A percentile compares a stretch with the other conserved stretches of the same genome.
Evolutionary conservation across 2,329 filamentous ascomycete genomes (phyloP).

Genomic region (Cladosporium sphaerospermum): DNA sequence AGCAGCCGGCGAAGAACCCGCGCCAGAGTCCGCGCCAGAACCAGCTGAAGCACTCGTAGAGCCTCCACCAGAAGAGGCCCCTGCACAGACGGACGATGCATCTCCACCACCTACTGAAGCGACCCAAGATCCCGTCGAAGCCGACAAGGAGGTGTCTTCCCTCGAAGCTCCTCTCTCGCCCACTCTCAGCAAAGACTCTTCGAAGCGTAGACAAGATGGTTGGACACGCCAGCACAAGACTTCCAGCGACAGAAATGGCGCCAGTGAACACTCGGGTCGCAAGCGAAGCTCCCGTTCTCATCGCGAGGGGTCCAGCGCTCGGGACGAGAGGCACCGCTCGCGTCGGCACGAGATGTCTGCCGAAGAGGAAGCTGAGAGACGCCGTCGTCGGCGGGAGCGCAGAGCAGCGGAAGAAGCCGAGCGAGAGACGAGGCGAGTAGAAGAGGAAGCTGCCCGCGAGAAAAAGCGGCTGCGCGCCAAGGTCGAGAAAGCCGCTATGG

Average conservation of each 20-base stretch:
- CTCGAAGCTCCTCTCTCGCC: conserved; percentile 5
- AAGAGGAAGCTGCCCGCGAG: background rate
- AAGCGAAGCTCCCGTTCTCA: conserved; percentile 1
- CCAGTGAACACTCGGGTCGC: background rate
- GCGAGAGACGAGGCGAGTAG: background rate
- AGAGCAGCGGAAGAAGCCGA: conserved; percentile 4
- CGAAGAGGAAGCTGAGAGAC: conserved; percentile 9
- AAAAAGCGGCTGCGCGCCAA: background rate
- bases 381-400: background rate
- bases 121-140: background rate
- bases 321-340: background rate
- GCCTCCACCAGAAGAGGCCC: background rate
- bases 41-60: background rate
- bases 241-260: background rate
- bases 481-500: conserved; percentile 3
- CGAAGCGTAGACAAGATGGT: background rate
- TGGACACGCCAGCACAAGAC: conserved; percentile 1
- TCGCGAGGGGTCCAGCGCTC: background rate
- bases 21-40: background rate
- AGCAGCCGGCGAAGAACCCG: background rate
- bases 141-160: background rate
- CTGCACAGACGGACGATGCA: background rate
- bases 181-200: conserved; percentile 1
- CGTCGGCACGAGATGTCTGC: conserved; percentile 2
- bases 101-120: background rate